Conservation (phyloP, 208 protist genomes). For the Leishmania arabica region DNA sequence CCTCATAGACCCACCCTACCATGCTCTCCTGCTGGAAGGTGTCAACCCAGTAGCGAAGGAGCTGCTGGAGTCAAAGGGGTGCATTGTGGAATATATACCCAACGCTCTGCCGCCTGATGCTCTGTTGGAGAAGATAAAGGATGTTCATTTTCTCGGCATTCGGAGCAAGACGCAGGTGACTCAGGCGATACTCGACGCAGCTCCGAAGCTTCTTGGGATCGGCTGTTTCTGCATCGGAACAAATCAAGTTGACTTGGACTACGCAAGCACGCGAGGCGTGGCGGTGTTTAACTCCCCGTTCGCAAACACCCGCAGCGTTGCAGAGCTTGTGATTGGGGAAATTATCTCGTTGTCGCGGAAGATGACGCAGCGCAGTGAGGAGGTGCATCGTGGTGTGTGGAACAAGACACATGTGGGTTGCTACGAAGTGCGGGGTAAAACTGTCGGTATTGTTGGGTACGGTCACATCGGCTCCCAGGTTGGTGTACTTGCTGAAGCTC, state of each 20-base stretch:
- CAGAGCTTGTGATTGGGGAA: slow-evolving; percentile 92
- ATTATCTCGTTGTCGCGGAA: slow-evolving; percentile 91
- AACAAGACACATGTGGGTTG: slow-evolving; percentile 83
- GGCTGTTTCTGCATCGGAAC: slow-evolving; percentile 97
- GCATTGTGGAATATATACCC: slow-evolving; percentile 69
- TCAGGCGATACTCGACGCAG: slow-evolving; percentile 67
- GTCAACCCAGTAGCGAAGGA: slow-evolving; percentile 79
- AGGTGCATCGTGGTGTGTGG: slow-evolving; percentile 91
- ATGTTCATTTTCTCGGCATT: slow-evolving; percentile 92
- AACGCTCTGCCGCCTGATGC: slow-evolving; percentile 65
- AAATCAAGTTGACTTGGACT: slow-evolving; percentile 91
- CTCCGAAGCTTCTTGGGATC: slow-evolving; percentile 82
- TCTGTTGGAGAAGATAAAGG: slow-evolving; percentile 80
- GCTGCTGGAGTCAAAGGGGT: slow-evolving; percentile 77
- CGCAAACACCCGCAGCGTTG: slow-evolving; percentile 94
- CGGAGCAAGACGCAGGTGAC: slow-evolving; percentile 92
- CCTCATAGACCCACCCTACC: slow-evolving; percentile 46
- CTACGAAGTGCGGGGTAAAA: slow-evolving; percentile 90
- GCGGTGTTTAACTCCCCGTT: slow-evolving; percentile 97
- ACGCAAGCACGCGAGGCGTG: slow-evolving; percentile 75
- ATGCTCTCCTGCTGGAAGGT: slow-evolving; percentile 87
- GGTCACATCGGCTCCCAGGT: slow-evolving; percentile 95
- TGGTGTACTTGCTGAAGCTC: slow-evolving; percentile 90
- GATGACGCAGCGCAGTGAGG: slow-evolving; percentile 82
- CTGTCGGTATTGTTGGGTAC: slow-evolving; percentile 93